Conservation (phyloP, 2,329 filamentous ascomycete genomes). For the Nigrospora sphaerica region DNA sequence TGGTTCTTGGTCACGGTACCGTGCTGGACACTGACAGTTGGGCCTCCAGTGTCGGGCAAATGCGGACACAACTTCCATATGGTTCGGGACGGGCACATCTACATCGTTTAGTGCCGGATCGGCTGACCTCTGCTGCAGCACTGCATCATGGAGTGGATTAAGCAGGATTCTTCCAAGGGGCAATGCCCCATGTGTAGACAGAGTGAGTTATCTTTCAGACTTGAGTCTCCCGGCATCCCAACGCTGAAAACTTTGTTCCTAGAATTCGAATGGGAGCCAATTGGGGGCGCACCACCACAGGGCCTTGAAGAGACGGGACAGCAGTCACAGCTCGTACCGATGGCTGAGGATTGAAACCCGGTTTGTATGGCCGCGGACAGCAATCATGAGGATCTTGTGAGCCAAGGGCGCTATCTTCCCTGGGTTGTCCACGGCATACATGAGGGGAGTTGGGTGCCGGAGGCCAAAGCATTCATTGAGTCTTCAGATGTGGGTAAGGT, state of each 20-base stretch:
- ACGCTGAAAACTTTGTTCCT: neutral
- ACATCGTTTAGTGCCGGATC: neutral
- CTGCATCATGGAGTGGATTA: slow-evolving; percentile 93
- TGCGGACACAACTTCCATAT: slow-evolving; percentile 98
- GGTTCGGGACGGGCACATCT: slow-evolving; percentile 51
- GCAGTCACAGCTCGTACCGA: slow-evolving; percentile 4
- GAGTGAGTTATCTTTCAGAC: slow-evolving; percentile 45
- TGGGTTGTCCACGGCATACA: too few relatives aligned
- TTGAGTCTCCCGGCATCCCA: neutral
- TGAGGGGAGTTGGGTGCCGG: too few relatives aligned
- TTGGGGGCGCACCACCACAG: slow-evolving; percentile 7
- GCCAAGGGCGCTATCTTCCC: too few relatives aligned
- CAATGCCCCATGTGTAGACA: slow-evolving; percentile 98
- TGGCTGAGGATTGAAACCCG: neutral
- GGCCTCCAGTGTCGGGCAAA: slow-evolving; percentile 75
- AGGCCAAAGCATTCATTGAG: too few relatives aligned
- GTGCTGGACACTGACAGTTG: slow-evolving; percentile 3
- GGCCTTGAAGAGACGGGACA: slow-evolving; percentile 12
- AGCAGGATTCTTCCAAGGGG: slow-evolving; percentile 86
- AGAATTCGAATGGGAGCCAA: slow-evolving; percentile 25
- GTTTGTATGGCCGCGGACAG: neutral
- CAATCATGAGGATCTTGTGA: neutral
- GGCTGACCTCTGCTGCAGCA: slow-evolving; percentile 50
- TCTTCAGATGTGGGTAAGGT: too few relatives aligned
- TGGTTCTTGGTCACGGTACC: neutral